Base-by-base conservation (phyloP, 2,329 filamentous ascomycete species). In the Apiospora rasikravindrae region DNA sequence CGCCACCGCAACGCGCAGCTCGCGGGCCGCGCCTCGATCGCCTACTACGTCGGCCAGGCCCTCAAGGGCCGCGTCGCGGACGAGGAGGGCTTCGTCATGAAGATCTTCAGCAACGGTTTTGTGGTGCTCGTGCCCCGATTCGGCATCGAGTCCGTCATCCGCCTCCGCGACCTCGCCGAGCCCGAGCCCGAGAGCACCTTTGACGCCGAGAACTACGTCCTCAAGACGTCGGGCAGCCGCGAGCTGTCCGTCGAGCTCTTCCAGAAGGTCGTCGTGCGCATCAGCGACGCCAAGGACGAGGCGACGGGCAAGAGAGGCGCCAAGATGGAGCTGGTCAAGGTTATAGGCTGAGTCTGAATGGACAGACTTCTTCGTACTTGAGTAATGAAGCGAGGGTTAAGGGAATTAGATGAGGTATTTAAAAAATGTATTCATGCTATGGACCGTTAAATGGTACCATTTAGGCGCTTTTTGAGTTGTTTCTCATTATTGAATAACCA, bases 31-130 rank as follows among this genome's bases (percentile, higher is more conserved):
- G 96, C 96, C 37, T 96, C 93, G 77, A 95, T 99, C 74, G 95
- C 98, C 77, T 99, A 98, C 85, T 99, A 98, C 81, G 96, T 99
- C 68, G 96, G 96, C 0, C 96, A 99, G 84, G 95, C 96, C 16
- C 91, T 99, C 71, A 96, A 96, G 84, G 94, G 89, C 74, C 86
- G 87, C 76, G 86, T 89, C 42, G 89, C 90, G 10, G 92, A 95
- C 77, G 95, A 98, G 82, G 95, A 98, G 72, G 96, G 94, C 3
- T 98, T 98, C 81, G 91, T 99, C 66, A 97, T 99, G 93, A 94
- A 94, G 80, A 93, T 99, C 70, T 99, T 99, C 83, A 95, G 93
- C 81, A 99, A 99, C 83, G 96, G 96, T 8, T 96, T 98, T 77
- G 96, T 98, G 24, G 95, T 98, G 14, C 95, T 98, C 74, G 96